These are phyloP conservation scores for Euphorbia corollata DNA, from an alignment of 441 rosid genomes.

Conservation along the genomic window DNA sequence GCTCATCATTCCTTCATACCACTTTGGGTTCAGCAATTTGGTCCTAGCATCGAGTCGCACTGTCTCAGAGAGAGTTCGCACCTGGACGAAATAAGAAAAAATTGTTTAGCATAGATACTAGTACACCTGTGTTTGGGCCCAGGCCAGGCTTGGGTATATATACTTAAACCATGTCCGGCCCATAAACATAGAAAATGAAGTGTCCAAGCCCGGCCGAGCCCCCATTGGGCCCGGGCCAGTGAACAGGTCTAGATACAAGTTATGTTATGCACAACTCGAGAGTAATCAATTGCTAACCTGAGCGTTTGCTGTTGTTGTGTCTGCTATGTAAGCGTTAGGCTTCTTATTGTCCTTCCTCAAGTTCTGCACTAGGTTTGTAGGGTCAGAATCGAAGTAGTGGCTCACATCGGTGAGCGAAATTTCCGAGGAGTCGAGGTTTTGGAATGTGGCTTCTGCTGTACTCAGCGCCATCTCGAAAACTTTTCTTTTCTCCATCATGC, in stretches of 20 bases:
- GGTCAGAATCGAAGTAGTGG: constrained; percentile 96
- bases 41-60: constrained; percentile 90
- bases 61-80: constrained; percentile 81
- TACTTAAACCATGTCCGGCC: too few relatives aligned
- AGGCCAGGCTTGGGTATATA: too few relatives aligned
- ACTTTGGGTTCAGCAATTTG: constrained; percentile 87
- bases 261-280: neutral
- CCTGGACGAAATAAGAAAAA: constrained; percentile 30
- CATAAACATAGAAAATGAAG: too few relatives aligned
- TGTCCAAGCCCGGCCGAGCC: too few relatives aligned
- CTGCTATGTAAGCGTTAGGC: constrained; percentile 88
- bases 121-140: too few relatives aligned
- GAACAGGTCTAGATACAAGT: too few relatives aligned
- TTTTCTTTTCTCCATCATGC: constrained; percentile 84
- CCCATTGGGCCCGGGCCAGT: too few relatives aligned
- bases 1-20: constrained; percentile 99
- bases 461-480: constrained; percentile 93
- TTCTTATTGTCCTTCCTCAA: constrained; percentile 87
- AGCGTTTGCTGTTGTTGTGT: constrained; percentile 93
- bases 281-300: constrained; percentile 42
- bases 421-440: constrained; percentile 94
- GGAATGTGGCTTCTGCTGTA: constrained; percentile 97
- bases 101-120: too few relatives aligned
- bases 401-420: constrained; percentile 96
- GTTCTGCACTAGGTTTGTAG: constrained; percentile 85